These are phyloP conservation scores for Powellomyces hirtus DNA, from an alignment of 192 early-diverging fungal genomes.

Conservation along the genomic window DNA sequence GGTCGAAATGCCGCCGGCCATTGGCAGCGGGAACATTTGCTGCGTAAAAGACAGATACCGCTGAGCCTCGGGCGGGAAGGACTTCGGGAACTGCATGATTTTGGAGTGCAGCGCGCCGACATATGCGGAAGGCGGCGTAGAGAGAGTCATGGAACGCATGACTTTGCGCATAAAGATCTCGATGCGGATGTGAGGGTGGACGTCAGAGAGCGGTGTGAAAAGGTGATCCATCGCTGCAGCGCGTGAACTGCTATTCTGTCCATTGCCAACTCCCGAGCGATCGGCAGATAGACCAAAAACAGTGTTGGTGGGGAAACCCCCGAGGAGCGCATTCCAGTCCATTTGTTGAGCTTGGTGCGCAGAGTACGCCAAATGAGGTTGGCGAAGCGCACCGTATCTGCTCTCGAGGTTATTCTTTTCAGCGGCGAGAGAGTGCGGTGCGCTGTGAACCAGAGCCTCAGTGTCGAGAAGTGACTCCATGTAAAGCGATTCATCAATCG, in stretches of 20 bases:
- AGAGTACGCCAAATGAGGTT: no score
- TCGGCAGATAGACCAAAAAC: neutral
- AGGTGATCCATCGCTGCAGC: neutral
- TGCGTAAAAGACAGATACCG: neutral
- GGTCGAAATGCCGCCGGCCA: neutral
- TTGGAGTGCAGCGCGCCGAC: conserved; percentile 10
- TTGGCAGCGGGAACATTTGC: neutral
- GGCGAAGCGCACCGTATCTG: neutral
- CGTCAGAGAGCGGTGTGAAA: neutral
- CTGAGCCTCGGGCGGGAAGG: conserved; percentile 1
- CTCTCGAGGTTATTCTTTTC: neutral
- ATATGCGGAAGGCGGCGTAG: neutral
- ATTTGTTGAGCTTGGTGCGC: neutral
- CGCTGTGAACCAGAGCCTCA: neutral
- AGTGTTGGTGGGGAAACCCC: neutral
- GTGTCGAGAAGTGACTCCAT: conserved; percentile 5
- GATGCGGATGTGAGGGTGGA: conserved; percentile 14
- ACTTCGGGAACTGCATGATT: conserved; percentile 1
- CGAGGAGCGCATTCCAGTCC: neutral
- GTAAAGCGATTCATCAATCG: conserved; percentile 7
- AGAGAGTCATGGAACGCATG: neutral
- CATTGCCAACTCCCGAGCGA: no score
- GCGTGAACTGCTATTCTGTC: no score
- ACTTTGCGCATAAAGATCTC: conserved; percentile 6
- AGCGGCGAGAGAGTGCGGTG: conserved; percentile 1